These are phyloP conservation scores for Teratosphaeria destructans DNA, from an alignment of 2,329 filamentous ascomycete genomes.

Conservation along the genomic window DNA sequence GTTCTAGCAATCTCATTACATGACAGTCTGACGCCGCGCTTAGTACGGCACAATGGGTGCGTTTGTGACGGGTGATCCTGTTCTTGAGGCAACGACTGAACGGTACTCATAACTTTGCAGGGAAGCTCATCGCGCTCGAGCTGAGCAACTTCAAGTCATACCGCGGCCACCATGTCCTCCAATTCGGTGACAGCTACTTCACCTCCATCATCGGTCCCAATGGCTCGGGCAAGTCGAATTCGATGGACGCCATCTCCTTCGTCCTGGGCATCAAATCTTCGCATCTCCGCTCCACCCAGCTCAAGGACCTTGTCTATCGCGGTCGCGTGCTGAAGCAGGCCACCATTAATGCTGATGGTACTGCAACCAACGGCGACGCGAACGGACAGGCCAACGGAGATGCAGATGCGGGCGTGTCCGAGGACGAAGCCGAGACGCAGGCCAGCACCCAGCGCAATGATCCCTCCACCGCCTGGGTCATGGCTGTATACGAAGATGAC, in stretches of 20 bases:
- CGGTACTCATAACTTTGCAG: constrained; percentile 52
- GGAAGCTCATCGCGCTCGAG: constrained; percentile 89
- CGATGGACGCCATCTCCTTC: constrained; percentile 99
- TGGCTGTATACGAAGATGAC: constrained; percentile 98
- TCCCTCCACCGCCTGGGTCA: constrained; percentile 94
- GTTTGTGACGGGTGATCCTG: too few species aligned
- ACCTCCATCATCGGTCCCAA: constrained; percentile 99
- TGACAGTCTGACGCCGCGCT: too few species aligned
- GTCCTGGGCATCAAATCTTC: constrained; percentile 97
- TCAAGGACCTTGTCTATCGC: constrained; percentile 91
- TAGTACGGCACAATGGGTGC: too few species aligned
- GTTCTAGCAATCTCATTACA: too few species aligned
- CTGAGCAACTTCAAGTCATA: constrained; percentile 99
- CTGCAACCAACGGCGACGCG: constrained; percentile 41
- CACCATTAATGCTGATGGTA: constrained; percentile 84
- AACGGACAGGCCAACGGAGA: constrained; percentile 47
- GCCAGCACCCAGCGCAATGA: constrained; percentile 61
- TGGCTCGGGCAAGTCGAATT: constrained; percentile 98
- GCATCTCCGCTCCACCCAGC: constrained; percentile 86
- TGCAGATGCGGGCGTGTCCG: constrained; percentile 18
- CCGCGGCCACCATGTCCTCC: constrained; percentile 86
- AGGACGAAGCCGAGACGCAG: constrained; percentile 42
- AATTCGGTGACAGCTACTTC: constrained; percentile 97
- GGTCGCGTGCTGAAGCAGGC: constrained; percentile 86
- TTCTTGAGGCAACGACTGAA: neutral